phyloP scores from a whole-genome alignment of 805 yeast genomes.

The Lipomyces spencermartinsiae region DNA sequence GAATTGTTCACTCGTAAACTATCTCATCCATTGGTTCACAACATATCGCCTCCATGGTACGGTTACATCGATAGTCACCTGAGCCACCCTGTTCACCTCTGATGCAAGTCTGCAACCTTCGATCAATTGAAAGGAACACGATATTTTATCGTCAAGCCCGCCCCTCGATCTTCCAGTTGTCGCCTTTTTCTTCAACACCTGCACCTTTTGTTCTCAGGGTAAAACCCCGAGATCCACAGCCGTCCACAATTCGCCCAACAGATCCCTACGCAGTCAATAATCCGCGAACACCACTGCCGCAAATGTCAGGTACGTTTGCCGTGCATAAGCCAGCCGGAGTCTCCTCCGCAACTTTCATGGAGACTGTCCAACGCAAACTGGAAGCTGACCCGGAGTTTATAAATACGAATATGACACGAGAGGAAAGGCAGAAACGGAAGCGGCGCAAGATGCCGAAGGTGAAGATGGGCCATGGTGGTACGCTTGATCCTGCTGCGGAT shows the following conservation, averaged over 20 bases:
- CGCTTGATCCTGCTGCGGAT: constrained; percentile 93
- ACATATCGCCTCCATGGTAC: background rate
- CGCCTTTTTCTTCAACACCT: background rate
- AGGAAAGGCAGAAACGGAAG: constrained; percentile 54
- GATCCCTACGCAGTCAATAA: background rate
- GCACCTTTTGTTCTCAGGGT: background rate
- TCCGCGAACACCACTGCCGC: background rate
- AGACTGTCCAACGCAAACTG: constrained; percentile 67
- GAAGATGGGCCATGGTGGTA: constrained; percentile 98
- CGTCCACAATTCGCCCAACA: background rate
- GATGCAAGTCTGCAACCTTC: background rate
- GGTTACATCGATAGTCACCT: background rate
- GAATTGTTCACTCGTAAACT: too few relatives aligned
- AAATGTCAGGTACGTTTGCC: constrained; percentile 93
- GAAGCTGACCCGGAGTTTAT: constrained; percentile 65
- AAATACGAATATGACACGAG: constrained; percentile 49
- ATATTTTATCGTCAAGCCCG: background rate
- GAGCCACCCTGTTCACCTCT: background rate
- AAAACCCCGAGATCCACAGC: background rate
- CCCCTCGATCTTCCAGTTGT: background rate
- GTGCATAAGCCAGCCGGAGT: constrained; percentile 87
- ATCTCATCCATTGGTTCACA: too few relatives aligned
- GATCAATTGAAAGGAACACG: background rate
- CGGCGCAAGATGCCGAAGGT: constrained; percentile 51
- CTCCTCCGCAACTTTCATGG: constrained; percentile 76